phyloP scores from a whole-genome alignment of 208 protist species.

The Plasmodiophora brassicae region DNA sequence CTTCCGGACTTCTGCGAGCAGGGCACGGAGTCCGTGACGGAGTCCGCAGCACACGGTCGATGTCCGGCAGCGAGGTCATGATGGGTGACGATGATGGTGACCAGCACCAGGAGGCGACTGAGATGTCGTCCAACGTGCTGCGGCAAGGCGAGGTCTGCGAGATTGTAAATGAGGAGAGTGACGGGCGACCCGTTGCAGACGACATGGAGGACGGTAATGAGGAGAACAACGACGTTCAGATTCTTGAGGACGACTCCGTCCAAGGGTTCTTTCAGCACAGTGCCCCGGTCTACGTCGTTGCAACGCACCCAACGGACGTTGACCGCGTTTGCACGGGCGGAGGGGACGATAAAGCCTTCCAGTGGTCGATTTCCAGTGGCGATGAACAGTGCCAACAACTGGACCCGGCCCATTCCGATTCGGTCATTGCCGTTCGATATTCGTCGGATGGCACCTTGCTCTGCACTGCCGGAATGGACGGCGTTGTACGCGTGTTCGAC shows the following conservation, averaged over 20 bases:
- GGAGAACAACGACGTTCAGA: not conserved
- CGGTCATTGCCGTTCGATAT: not conserved
- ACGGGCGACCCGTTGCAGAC: not conserved
- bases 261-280: not conserved
- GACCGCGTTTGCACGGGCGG: not conserved
- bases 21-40: too few species aligned
- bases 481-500: not conserved
- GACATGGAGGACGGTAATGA: not conserved
- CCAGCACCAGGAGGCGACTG: not conserved
- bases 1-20: too few species aligned
- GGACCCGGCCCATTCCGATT: not conserved
- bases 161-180: not conserved
- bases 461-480: not conserved
- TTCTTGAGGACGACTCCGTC: conserved; percentile 8
- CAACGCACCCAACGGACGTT: not conserved
- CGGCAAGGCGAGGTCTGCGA: not conserved
- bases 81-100: not conserved
- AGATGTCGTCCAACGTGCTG: not conserved
- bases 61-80: not conserved
- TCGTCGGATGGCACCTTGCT: not conserved
- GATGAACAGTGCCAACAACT: not conserved
- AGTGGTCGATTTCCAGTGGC: not conserved
- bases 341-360: not conserved
- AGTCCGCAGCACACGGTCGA: too few species aligned
- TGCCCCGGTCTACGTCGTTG: not conserved